Evolutionary conservation across 1,284 basidiomycete species (phyloP).

Genomic region (Ceratobasidium sp.): DNA sequence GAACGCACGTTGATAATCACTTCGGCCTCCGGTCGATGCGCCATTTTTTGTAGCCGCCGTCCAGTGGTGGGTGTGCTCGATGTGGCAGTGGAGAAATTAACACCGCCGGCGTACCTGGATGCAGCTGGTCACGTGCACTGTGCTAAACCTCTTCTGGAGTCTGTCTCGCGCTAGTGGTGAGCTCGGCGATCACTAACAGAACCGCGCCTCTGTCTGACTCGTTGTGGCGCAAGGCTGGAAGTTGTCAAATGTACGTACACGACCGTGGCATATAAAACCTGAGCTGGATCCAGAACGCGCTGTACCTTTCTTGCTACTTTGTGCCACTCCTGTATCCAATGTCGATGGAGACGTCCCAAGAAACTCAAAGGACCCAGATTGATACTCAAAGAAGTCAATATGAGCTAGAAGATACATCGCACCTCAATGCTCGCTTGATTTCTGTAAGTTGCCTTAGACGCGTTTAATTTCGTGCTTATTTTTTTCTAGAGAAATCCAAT

Average conservation of each 20-base stretch:
- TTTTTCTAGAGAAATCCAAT: constrained; percentile 20
- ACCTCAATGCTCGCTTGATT: constrained; percentile 34
- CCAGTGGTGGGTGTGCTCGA: too few relatives aligned
- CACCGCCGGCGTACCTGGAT: neutral
- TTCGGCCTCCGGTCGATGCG: constrained; percentile 36
- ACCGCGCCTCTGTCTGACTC: neutral
- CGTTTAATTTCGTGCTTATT: neutral
- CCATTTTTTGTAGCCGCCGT: constrained; percentile 11
- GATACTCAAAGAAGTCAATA: constrained; percentile 36
- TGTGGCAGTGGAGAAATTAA: neutral
- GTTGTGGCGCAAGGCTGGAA: neutral
- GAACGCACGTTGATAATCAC: constrained; percentile 31
- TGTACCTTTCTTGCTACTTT: neutral
- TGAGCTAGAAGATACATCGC: constrained; percentile 33
- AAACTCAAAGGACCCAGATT: constrained; percentile 33
- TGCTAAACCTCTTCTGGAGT: neutral
- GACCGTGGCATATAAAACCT: constrained; percentile 11
- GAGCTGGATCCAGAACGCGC: neutral
- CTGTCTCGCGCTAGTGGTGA: neutral
- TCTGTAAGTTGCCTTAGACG: neutral
- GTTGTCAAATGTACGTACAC: constrained; percentile 40
- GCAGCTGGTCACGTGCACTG: neutral
- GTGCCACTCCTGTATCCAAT: neutral
- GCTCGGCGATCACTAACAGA: neutral
- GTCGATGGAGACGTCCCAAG: constrained; percentile 22